phyloP scores from a whole-genome alignment of 345 rosid genomes.

The Brassica cretica region DNA sequence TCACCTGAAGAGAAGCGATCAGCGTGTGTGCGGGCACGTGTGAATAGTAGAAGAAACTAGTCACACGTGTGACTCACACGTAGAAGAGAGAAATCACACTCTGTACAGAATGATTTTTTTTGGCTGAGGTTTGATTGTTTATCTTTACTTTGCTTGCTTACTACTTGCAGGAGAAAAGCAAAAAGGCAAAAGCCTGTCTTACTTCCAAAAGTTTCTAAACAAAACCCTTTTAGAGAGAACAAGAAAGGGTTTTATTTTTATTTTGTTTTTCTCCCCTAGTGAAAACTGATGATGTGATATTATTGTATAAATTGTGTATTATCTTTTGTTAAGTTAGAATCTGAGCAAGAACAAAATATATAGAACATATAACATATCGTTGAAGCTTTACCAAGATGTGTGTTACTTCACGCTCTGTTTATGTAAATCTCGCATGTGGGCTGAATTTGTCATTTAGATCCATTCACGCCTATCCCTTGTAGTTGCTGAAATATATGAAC shows the following conservation, averaged over 20 bases:
- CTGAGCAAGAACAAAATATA: not conserved
- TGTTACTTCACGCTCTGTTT: not conserved
- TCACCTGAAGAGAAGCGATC: slow-evolving; percentile 29
- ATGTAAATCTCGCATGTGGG: not conserved
- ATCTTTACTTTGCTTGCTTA: slow-evolving; percentile 17
- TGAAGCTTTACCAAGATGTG: not conserved
- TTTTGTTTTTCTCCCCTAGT: slow-evolving; percentile 1
- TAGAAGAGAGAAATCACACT: slow-evolving; percentile 19
- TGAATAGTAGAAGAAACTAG: slow-evolving; percentile 20
- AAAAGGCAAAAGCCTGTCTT: slow-evolving; percentile 28
- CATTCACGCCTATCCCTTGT: not conserved
- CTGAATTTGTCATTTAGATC: not conserved
- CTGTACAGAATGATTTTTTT: slow-evolving; percentile 35
- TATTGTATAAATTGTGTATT: slow-evolving; percentile 38
- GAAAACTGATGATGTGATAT: slow-evolving; percentile 29
- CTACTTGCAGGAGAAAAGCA: slow-evolving; percentile 17
- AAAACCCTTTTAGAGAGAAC: slow-evolving; percentile 29
- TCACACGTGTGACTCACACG: slow-evolving; percentile 27
- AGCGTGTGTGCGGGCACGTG: not conserved
- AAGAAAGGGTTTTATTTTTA: slow-evolving; percentile 22
- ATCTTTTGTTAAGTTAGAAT: slow-evolving; percentile 25
- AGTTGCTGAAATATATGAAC: not conserved
- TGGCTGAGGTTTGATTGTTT: slow-evolving; percentile 38
- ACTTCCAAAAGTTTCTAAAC: slow-evolving; percentile 17
- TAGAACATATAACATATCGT: not conserved